These are phyloP conservation scores for Sugiyamaella novakii DNA, from an alignment of 1,139 yeast species.

Conservation along the genomic window DNA sequence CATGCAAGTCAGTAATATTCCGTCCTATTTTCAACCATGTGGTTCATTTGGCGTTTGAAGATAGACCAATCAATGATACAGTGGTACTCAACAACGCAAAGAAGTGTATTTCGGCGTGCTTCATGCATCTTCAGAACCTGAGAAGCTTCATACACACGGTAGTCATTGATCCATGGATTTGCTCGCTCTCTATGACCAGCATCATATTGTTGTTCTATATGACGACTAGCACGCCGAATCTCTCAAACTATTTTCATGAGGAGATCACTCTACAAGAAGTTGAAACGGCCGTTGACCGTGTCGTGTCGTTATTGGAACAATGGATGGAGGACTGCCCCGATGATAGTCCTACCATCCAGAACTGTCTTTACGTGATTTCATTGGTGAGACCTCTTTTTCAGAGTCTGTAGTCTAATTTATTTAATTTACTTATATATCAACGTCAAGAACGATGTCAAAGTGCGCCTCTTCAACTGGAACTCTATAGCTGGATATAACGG, in stretches of 20 bases:
- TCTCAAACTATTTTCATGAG: conserved; percentile 14
- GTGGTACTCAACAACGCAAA: conserved; percentile 22
- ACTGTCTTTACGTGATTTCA: conserved; percentile 17
- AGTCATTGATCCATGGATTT: conserved; percentile 28
- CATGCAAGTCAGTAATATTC: conserved; percentile 29
- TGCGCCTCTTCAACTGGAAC: neutral
- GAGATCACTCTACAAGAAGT: conserved; percentile 17
- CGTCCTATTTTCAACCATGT: conserved; percentile 28
- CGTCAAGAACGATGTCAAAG: neutral
- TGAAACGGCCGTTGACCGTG: conserved; percentile 9
- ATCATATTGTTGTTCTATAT: conserved; percentile 23
- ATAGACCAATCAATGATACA: conserved; percentile 12
- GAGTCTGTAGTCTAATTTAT: too few relatives aligned
- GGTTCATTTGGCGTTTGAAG: conserved; percentile 22
- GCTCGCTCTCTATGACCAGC: conserved; percentile 25
- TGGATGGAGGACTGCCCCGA: conserved; percentile 20
- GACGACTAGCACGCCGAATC: conserved; percentile 18
- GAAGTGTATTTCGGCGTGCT: conserved; percentile 25
- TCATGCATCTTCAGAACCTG: conserved; percentile 24
- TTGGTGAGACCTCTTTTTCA: neutral
- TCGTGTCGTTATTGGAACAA: conserved; percentile 13
- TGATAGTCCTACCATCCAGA: conserved; percentile 20
- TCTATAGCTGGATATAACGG: conserved; percentile 25
- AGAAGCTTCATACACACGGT: conserved; percentile 26
- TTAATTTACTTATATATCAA: neutral